Base-by-base conservation (phyloP, 495 filamentous ascomycete species). In the Delitschia confertaspora region DNA sequence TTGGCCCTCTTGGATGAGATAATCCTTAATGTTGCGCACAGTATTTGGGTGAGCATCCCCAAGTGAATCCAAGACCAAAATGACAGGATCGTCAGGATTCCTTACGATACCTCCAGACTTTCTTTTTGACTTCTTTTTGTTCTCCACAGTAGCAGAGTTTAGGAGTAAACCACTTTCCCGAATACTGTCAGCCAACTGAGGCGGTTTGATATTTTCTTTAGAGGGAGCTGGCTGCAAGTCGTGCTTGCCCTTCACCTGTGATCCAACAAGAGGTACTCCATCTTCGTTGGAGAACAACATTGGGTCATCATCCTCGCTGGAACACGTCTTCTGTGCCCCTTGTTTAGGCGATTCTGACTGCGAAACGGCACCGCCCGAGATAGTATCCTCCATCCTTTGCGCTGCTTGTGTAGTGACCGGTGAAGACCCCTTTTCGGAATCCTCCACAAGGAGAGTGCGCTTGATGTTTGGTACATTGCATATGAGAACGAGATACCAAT, bases 401-500 rank as follows among this genome's bases (percentile, higher is more conserved):
- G 6, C 29, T 29, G 22, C 24, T 24, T 33, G 25, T 36, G 38
- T 1, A 2, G 36, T n/a, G n/a, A n/a, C 7, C 3, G 23, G 10
- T 23, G 35, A 16, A 10, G 46, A 31, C 16, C 13, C 30, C 22
- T 19, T 2, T 10, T 16, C 16, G 38, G 16, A 31, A 2, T 29
- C 32, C 14, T 37, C 30, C 10, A 48, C 8, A n/a, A 23, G 23
- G 4, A 17, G 35, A 11, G 9, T 47, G n/a, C 49, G 47, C 17
- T 58, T 38, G 65, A 73, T 51, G 42, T 73, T 65, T 46, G 80
- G 68, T 2, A 89, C 71, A 56, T 96, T 95, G 75, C 85, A 94
- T 23, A 96, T 95, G 42, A 98, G 88, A 9, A 87, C 91, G 55
- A 95, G 65, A 64, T 91, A 96, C 91, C 91, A 98, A 60, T 98